Evolutionary conservation across 1,284 basidiomycete genomes (phyloP).

Genomic region (Trichosporon ovoides): DNA sequence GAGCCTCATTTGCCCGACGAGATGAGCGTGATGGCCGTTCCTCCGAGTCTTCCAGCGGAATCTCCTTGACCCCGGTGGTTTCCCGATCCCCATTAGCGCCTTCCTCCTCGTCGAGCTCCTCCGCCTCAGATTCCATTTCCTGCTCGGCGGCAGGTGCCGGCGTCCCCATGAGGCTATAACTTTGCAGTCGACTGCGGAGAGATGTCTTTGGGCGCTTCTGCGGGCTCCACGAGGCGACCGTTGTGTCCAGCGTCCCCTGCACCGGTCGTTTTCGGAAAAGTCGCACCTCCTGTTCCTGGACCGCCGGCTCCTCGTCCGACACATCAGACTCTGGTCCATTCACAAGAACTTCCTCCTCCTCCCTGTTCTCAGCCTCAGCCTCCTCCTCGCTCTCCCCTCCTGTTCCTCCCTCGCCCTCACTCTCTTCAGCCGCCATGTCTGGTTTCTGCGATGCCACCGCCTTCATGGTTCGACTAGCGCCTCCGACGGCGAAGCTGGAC

Average conservation of each 20-base stretch:
- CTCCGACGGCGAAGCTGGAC: conserved; percentile 62
- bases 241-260: conserved; percentile 26
- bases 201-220: conserved; percentile 11
- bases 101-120: conserved; percentile 47
- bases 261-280: not conserved
- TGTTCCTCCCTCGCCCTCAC: conserved; percentile 11
- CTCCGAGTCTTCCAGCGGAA: not conserved
- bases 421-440: conserved; percentile 14
- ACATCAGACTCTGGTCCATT: not conserved
- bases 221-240: conserved; percentile 26
- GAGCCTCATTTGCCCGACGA: too few species aligned
- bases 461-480: conserved; percentile 35
- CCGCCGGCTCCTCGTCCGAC: not conserved
- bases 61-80: conserved; percentile 45
- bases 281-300: not conserved
- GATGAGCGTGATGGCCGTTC: not conserved
- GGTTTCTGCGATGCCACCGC: not conserved
- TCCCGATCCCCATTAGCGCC: conserved; percentile 48
- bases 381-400: conserved; percentile 12
- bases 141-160: conserved; percentile 11
- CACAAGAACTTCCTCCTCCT: not conserved
- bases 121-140: not conserved
- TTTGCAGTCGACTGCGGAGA: not conserved
- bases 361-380: conserved; percentile 13
- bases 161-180: not conserved